phyloP scores from a whole-genome alignment of 805 yeast species.

The Limtongia smithiae region DNA sequence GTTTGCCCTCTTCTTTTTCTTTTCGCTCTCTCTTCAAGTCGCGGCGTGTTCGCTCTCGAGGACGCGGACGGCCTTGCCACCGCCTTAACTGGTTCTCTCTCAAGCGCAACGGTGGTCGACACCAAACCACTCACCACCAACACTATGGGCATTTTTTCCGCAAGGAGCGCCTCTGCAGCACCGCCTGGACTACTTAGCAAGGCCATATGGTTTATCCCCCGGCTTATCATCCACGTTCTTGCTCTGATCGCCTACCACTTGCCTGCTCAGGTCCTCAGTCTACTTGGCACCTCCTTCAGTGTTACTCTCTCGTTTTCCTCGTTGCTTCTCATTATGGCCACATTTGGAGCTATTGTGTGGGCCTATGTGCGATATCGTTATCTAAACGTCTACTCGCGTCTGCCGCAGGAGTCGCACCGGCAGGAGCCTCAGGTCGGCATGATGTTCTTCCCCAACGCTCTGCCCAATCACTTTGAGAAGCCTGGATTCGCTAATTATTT shows the following conservation, averaged over 20 bases:
- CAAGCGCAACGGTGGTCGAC: too few relatives aligned
- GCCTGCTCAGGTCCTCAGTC: slow-evolving; percentile 10
- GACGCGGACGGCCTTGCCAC: too few relatives aligned
- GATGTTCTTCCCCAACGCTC: slow-evolving; percentile 38
- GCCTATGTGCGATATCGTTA: slow-evolving; percentile 59
- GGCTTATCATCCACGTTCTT: slow-evolving; percentile 3
- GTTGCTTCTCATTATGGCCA: slow-evolving; percentile 28
- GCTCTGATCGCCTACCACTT: slow-evolving; percentile 7
- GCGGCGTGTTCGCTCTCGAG: too few relatives aligned
- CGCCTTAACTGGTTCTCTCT: too few relatives aligned
- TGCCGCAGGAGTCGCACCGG: slow-evolving; percentile 45
- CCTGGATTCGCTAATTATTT: slow-evolving; percentile 60
- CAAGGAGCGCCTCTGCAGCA: too few relatives aligned
- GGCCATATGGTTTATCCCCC: slow-evolving; percentile 11
- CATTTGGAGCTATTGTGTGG: slow-evolving; percentile 41
- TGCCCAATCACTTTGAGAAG: slow-evolving; percentile 38
- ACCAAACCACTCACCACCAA: too few relatives aligned
- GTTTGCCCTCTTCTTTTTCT: too few relatives aligned
- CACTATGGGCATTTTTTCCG: too few relatives aligned
- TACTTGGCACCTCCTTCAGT: slow-evolving; percentile 23
- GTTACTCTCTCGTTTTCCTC: slow-evolving; percentile 29
- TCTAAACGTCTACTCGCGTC: slow-evolving; percentile 59
- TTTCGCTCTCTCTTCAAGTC: too few relatives aligned
- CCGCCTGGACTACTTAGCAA: not conserved
- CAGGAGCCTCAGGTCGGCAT: slow-evolving; percentile 48